Evolutionary conservation across 768 basidiomycete genomes (phyloP).

Genomic region (Rhodotorula toruloides): DNA sequence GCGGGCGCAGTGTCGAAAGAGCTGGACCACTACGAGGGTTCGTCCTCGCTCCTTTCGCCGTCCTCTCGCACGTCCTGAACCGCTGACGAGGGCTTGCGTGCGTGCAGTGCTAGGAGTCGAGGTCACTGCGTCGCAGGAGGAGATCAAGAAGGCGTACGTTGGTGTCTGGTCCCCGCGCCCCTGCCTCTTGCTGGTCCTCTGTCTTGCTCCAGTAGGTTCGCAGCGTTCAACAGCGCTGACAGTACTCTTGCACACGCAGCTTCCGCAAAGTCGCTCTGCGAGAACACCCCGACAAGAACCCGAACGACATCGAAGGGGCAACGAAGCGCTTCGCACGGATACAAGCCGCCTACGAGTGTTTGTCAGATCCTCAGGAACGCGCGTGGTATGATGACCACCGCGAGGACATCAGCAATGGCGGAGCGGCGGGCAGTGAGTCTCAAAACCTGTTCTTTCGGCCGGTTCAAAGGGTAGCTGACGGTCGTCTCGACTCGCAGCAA

Average conservation of each 20-base stretch:
- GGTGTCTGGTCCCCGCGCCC: too few relatives aligned
- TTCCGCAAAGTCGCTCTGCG: conserved; percentile 42
- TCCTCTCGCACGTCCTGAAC: not conserved
- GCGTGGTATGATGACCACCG: conserved; percentile 93
- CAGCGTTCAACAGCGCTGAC: not conserved
- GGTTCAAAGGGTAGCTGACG: not conserved
- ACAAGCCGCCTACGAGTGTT: conserved; percentile 90
- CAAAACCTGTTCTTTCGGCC: conserved; percentile 57
- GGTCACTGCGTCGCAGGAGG: conserved; percentile 23
- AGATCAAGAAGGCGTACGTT: conserved; percentile 42
- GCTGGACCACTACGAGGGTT: conserved; percentile 18
- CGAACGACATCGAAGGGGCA: conserved; percentile 72
- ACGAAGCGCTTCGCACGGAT: conserved; percentile 79
- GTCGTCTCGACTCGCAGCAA: not conserved
- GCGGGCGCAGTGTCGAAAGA: not conserved
- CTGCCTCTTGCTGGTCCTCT: not conserved
- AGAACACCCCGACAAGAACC: conserved; percentile 60
- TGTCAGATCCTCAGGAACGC: conserved; percentile 95
- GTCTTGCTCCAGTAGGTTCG: not conserved
- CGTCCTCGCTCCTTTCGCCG: not conserved
- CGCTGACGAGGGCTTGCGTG: not conserved
- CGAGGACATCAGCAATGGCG: conserved; percentile 28
- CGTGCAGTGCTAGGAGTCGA: conserved; percentile 33
- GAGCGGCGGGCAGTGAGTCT: conserved; percentile 54
- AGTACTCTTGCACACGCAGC: conserved; percentile 23